A percentile compares a stretch with the other conserved stretches of the same genome.
phyloP scores from a whole-genome alignment of 768 basidiomycete genomes.

The Dioszegia crocea region DNA sequence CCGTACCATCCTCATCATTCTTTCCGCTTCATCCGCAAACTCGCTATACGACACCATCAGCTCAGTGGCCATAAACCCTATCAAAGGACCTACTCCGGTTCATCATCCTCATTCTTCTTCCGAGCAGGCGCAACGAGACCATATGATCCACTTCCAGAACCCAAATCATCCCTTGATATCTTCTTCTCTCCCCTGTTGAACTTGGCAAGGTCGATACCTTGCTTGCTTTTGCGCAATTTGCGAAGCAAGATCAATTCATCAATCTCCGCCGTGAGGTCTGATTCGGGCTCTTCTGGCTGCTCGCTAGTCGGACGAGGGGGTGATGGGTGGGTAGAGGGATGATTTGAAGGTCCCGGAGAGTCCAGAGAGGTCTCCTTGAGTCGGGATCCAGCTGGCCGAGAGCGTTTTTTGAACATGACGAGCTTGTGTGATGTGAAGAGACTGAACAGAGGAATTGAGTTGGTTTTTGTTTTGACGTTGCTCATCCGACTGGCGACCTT shows the following conservation, averaged over 20 bases:
- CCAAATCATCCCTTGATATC: slow-evolving; percentile 54
- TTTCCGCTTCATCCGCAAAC: slow-evolving; percentile 62
- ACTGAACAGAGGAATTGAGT: not conserved
- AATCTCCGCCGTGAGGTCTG: slow-evolving; percentile 50
- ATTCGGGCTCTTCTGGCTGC: not conserved
- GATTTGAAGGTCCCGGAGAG: slow-evolving; percentile 3
- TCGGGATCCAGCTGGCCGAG: slow-evolving; percentile 45
- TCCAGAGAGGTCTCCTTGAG: slow-evolving; percentile 21
- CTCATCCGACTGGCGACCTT: not conserved
- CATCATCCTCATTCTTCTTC: slow-evolving; percentile 19
- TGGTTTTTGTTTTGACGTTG: not conserved
- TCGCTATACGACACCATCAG: slow-evolving; percentile 13
- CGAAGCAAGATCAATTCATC: slow-evolving; percentile 80
- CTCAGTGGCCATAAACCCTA: not conserved
- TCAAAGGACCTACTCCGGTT: slow-evolving; percentile 6
- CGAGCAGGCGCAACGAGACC: slow-evolving; percentile 12
- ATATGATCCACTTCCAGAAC: slow-evolving; percentile 10
- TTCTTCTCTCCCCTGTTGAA: slow-evolving; percentile 73
- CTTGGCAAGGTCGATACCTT: slow-evolving; percentile 78
- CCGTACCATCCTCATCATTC: slow-evolving; percentile 68
- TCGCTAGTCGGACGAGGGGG: not conserved
- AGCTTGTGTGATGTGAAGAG: not conserved
- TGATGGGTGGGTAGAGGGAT: not conserved
- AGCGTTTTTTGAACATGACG: slow-evolving; percentile 51
- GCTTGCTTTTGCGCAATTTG: slow-evolving; percentile 63